Evolutionary conservation across 2,329 filamentous ascomycete genomes (phyloP).

Genomic region (Onygena corvina): DNA sequence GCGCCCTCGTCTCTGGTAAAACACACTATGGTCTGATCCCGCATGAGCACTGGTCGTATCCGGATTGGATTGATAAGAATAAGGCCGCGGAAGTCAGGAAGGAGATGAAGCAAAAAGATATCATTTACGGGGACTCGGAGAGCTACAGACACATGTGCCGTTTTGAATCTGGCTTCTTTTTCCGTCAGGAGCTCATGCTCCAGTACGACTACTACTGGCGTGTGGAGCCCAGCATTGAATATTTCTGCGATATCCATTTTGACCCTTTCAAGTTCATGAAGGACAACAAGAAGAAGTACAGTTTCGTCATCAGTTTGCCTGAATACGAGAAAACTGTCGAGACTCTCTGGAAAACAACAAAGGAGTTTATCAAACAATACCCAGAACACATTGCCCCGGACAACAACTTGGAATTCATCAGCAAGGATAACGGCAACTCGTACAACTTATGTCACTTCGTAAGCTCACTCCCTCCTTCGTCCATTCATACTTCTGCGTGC

Average conservation of each 20-base stretch:
- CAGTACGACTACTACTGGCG: constrained; percentile 99
- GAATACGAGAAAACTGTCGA: constrained; percentile 95
- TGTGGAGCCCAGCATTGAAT: constrained; percentile 90
- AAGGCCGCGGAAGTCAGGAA: constrained; percentile 81
- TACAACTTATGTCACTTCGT: constrained; percentile 98
- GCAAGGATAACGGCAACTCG: constrained; percentile 76
- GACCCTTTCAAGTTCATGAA: constrained; percentile 96
- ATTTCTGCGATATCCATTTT: constrained; percentile 90
- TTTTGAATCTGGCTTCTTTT: constrained; percentile 98
- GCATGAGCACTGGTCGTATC: constrained; percentile 93
- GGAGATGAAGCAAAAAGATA: constrained; percentile 86
- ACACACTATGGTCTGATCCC: constrained; percentile 85
- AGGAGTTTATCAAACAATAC: constrained; percentile 83
- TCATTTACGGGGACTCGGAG: constrained; percentile 95
- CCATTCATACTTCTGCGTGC: constrained; percentile 10
- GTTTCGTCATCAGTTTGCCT: constrained; percentile 87
- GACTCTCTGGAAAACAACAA: constrained; percentile 87
- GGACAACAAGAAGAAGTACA: constrained; percentile 96
- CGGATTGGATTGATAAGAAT: constrained; percentile 87
- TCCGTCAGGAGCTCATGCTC: constrained; percentile 82
- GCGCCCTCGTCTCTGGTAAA: constrained; percentile 78
- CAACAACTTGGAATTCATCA: constrained; percentile 85
- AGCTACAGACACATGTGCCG: constrained; percentile 99
- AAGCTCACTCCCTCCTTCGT: constrained; percentile 31
- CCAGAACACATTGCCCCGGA: constrained; percentile 74